A percentile compares a stretch with the other conserved stretches of the same genome.
Evolutionary conservation across 441 rosid species (phyloP).

Genomic region (Flueggea neowawraea): DNA sequence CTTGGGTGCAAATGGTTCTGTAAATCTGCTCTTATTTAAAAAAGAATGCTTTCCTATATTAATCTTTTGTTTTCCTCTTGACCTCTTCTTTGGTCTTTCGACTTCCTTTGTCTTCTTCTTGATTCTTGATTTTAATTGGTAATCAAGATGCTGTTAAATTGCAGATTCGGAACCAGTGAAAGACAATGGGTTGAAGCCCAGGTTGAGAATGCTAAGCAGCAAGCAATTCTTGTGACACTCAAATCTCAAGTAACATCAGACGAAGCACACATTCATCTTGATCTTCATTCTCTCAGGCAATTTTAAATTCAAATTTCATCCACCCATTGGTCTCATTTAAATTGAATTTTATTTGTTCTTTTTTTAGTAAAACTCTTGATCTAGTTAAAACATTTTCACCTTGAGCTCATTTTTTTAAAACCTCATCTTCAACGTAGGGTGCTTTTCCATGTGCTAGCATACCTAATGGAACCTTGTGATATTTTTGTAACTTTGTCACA

Average conservation of each 20-base stretch:
- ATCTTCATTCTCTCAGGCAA: conserved; percentile 94
- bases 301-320: not conserved
- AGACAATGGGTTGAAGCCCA: conserved; percentile 99
- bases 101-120: not conserved
- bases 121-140: not conserved
- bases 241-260: conserved; percentile 91
- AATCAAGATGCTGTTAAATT: conserved; percentile 9
- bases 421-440: no score
- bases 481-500: no score
- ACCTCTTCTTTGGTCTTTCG: not conserved
- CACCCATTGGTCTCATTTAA: not conserved
- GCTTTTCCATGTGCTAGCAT: no score
- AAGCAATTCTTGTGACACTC: conserved; percentile 82
- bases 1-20: no score
- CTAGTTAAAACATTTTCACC: no score
- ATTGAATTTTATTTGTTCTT: no score
- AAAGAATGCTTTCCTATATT: not conserved
- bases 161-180: conserved; percentile 97
- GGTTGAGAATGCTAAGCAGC: conserved; percentile 98
- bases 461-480: no score
- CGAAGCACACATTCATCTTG: conserved; percentile 98
- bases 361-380: no score
- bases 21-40: not conserved
- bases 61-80: not conserved
- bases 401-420: no score